Base-by-base conservation (phyloP, 2,329 filamentous ascomycete genomes). In the Penicillium frequentans region DNA sequence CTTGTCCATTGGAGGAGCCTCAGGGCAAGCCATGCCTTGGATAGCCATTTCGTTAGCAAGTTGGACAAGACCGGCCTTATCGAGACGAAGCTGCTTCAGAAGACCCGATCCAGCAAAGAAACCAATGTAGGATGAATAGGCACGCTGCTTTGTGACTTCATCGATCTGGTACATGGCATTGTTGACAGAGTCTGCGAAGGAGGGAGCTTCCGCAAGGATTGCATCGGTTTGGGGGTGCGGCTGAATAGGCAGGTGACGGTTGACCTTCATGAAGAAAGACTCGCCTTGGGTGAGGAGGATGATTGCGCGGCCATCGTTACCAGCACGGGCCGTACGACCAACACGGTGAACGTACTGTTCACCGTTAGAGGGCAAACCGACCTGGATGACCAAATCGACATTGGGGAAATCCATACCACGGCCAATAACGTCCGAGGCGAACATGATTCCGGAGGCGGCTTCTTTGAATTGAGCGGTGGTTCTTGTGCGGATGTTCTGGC, bases 311-410 rank as follows among this genome's bases (percentile, higher is more conserved):
- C 82, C 82, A 49, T 82, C 77, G 26, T 77, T 78, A 44, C 72
- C 73, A 6, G 84, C 84, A 37, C 86, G 84, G 3, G 82, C 89
- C 5, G 89, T 92, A 64, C 89, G 87, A 46, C 88, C 88, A 39
- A 71, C 69, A 44, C 69, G 68, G 57, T 71, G 55, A 88, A 77
- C 68, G 57, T 76, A 76, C 59, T 83, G 80, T 53, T 84, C 82
- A 16, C 74, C 75, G 48, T 75, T 78, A 2, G 77, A 77, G 0
- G 82, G 82, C 6, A 84, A 67, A 33, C 81, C 82, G 42, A 81
- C 67, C 62, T 81, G 79, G 31, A 81, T 69, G 33, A 81, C 79
- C 13, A 80, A 68, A 26, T 78, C 76, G 56, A 81, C 78, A 55
- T 80, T 79, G 21, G 79, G 79, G 65, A 81, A 81, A 61, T 81